Base-by-base conservation (phyloP, 2,329 filamentous ascomycete genomes). In the Pseudogymnoascus sp. region DNA sequence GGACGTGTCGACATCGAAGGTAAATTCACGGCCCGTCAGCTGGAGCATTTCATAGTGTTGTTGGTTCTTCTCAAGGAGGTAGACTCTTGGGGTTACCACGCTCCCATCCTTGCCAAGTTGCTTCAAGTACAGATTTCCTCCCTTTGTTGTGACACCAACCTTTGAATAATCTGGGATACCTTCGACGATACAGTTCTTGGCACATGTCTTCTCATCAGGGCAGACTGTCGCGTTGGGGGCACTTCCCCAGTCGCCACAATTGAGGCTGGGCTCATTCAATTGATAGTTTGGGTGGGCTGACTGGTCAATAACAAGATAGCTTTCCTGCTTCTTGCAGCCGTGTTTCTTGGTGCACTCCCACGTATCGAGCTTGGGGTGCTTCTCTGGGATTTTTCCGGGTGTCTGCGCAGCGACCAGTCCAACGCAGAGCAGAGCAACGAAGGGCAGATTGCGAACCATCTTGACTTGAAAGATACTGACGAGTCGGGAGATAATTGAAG, bases 161-260 rank as follows among this genome's bases (percentile, higher is more conserved):
- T 72, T 71, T 1, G 71, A 66, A 68, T 84, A 84, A 69, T 83
- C 73, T 11, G 68, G 67, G 50, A 81, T 75, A 8, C 78, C 80
- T 37, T 83, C 77, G 39, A 84, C 75, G 61, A 81, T 73, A 67
- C 82, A 85, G 70, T 83, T 83, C 66, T 76, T 67, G 3, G 79
- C 77, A 64, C 82, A 85, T 0, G 77, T 76, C 61, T 73, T 74
- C 62, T 75, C 74, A 63, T 80, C 77, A 0, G 81, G 79, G 66
- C 81, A 84, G 0, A 75, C 76, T 1, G 74, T 76, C 11, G 68
- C 61, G 64, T 81, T 77, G 28, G 75, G 69, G 2, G 67, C 63
- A 35, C 63, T 69, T n/a, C 72, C 74, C 57, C 57, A 58, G 66
- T 66, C 73, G 57, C 71, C 70, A 66, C 74, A 76, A 62, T 69